phyloP scores from a whole-genome alignment of 1,139 yeast species.

The Blastobotrys aristatus region DNA sequence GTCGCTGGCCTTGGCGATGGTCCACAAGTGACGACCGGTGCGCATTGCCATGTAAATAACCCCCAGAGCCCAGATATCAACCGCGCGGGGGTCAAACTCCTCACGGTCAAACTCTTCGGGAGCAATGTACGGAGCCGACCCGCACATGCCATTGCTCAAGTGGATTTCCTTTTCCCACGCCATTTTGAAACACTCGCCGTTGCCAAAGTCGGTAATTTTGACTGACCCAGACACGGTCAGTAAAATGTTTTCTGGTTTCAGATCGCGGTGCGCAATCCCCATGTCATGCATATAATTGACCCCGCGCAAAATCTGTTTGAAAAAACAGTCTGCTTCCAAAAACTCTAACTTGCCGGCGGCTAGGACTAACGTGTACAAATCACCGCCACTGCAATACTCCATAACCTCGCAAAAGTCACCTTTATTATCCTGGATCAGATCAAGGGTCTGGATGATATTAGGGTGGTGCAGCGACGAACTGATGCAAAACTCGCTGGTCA shows the following conservation, averaged over 20 bases:
- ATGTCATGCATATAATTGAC: slow-evolving; percentile 92
- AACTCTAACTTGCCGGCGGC: slow-evolving; percentile 71
- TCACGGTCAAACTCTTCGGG: slow-evolving; percentile 79
- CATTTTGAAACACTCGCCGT: slow-evolving; percentile 90
- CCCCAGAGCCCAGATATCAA: slow-evolving; percentile 95
- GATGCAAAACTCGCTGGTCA: slow-evolving; percentile 78
- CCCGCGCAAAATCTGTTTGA: slow-evolving; percentile 83
- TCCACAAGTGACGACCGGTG: slow-evolving; percentile 91
- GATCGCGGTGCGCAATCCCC: slow-evolving; percentile 93
- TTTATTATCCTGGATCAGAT: slow-evolving; percentile 77
- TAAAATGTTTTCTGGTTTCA: slow-evolving; percentile 85
- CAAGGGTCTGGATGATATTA: slow-evolving; percentile 79
- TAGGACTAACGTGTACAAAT: slow-evolving; percentile 48
- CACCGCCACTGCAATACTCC: slow-evolving; percentile 43
- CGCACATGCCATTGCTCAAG: slow-evolving; percentile 76
- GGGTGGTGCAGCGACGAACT: slow-evolving; percentile 72
- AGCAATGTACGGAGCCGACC: slow-evolving; percentile 90
- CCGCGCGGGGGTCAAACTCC: slow-evolving; percentile 82
- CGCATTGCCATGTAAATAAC: slow-evolving; percentile 98
- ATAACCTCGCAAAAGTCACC: slow-evolving; percentile 79
- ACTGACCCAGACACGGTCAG: slow-evolving; percentile 72
- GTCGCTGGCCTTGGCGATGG: slow-evolving; percentile 58
- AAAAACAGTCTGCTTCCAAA: slow-evolving; percentile 89
- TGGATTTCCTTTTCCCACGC: slow-evolving; percentile 92
- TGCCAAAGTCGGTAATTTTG: slow-evolving; percentile 92